Conservation (phyloP, 2,329 filamentous ascomycete genomes). For the Ceratocystis cubensis region DNA sequence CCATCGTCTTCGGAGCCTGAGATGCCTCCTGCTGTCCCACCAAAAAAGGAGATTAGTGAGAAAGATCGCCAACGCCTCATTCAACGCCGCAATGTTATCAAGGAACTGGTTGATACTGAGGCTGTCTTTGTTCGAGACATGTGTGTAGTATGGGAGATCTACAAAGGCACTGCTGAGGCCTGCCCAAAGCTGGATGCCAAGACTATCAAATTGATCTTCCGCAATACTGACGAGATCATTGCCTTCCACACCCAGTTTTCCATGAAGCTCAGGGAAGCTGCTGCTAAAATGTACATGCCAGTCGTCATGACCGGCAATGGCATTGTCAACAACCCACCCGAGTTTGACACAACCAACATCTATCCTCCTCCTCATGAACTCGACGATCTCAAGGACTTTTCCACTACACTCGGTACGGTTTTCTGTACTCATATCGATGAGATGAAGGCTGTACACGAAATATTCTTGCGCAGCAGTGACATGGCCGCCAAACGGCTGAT, state of each 20-base stretch:
- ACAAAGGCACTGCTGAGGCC: conserved; percentile 80
- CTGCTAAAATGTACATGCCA: conserved; percentile 65
- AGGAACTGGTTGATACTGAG: conserved; percentile 83
- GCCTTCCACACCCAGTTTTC: conserved; percentile 73
- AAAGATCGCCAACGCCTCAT: conserved; percentile 56
- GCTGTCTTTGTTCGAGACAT: conserved; percentile 84
- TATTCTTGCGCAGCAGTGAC: conserved; percentile 51
- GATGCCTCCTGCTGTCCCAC: conserved; percentile 18
- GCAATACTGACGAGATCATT: conserved; percentile 84
- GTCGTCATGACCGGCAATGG: conserved; percentile 27
- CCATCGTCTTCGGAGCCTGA: conserved; percentile 16
- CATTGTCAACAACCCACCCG: conserved; percentile 27
- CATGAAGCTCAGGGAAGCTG: conserved; percentile 66
- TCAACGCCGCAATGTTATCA: conserved; percentile 72
- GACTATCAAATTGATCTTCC: conserved; percentile 81
- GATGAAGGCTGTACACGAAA: conserved; percentile 49
- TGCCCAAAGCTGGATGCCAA: conserved; percentile 67
- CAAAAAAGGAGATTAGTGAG: conserved; percentile 19
- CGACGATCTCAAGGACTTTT: conserved; percentile 41
- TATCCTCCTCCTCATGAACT: conserved; percentile 32
- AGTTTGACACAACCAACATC: conserved; percentile 33
- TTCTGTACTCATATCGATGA: conserved; percentile 46
- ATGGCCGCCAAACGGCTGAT: conserved; percentile 48
- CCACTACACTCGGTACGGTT: conserved; percentile 40
- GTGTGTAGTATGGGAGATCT: conserved; percentile 95